Evolutionary conservation across 768 basidiomycete species (phyloP).

Genomic region (Trametes punicea): DNA sequence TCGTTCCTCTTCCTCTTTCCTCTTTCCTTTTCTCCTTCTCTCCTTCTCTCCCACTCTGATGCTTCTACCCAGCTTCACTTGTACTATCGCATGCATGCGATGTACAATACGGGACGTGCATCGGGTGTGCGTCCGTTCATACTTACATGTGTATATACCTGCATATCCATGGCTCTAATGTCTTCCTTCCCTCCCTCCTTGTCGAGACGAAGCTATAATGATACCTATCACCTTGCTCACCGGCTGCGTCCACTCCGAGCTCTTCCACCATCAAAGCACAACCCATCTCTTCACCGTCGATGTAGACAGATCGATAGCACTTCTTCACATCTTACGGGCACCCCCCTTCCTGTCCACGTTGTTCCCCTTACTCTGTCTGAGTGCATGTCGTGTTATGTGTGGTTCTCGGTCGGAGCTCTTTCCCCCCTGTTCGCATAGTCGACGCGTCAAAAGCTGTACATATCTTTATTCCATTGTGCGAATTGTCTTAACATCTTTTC

Average conservation of each 20-base stretch:
- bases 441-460: no score
- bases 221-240: background rate
- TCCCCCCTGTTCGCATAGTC: no score
- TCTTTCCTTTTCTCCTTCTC: background rate
- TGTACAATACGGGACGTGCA: background rate
- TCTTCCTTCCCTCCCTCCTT: background rate
- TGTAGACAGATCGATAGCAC: no score
- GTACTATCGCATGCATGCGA: background rate
- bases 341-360: no score
- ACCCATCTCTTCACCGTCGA: background rate
- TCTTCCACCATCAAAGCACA: no score
- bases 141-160: background rate
- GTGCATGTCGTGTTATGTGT: background rate
- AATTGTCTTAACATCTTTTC: no score
- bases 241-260: no score
- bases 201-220: background rate
- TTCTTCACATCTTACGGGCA: no score
- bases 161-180: conserved; percentile 1
- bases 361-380: no score
- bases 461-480: no score
- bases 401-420: background rate
- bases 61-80: background rate
- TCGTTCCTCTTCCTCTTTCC: background rate
- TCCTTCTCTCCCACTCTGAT: background rate
- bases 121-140: background rate